Base-by-base conservation (phyloP, 208 protist genomes). In the Trypanosoma mega region DNA sequence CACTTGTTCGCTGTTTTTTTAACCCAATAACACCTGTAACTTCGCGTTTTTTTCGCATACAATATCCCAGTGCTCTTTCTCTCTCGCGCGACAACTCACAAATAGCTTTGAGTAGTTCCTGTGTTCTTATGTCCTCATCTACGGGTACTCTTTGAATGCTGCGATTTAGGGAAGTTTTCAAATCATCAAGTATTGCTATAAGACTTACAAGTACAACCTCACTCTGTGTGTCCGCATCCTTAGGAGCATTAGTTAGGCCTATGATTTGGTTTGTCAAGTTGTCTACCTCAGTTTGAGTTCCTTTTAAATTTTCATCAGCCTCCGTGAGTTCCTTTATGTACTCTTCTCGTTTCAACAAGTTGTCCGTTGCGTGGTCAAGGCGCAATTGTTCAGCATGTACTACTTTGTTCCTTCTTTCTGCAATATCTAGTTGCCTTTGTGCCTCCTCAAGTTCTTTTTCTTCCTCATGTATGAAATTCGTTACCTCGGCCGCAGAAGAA, bases 141-240 rank as follows among this genome's bases (percentile, higher is more conserved):
- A 39, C 56, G 16, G 47, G 65, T 5, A 77, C 67, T 6, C 66
- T 63, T 45, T 75, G 59, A 9, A 92, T 59, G 57, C 85, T 94
- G n/a, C 73, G 70, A 52, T 75, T 67, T 21, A 94, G 56, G 6
- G 82, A 74, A 0, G 54, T 59, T 60, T 87, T 74, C 24, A 94
- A 36, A 52, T 94, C 76, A 41, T 94, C 83, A 36, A 94, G 72
- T 74, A 94, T 85, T 14, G 79, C 70, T 62, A 93, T 76, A 21
- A 93, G 52, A 20, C 78, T 77, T 6, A 80, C 79, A 30, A 93
- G 73, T 11, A 74, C 76, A 27, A 93, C 60, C 8, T 76, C 75
- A 54, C 81, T 81, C 56, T 81, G 72, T 16, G 73, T 76, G 21
- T 87, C 66, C 14, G 14, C 44, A 36, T 60, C 55, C 54, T 69